Percentiles rank a stretch among this genome's conserved stretches.
Evolutionary conservation across 2,329 filamentous ascomycete species (phyloP).

Genomic region (Aspergillus uvarum): DNA sequence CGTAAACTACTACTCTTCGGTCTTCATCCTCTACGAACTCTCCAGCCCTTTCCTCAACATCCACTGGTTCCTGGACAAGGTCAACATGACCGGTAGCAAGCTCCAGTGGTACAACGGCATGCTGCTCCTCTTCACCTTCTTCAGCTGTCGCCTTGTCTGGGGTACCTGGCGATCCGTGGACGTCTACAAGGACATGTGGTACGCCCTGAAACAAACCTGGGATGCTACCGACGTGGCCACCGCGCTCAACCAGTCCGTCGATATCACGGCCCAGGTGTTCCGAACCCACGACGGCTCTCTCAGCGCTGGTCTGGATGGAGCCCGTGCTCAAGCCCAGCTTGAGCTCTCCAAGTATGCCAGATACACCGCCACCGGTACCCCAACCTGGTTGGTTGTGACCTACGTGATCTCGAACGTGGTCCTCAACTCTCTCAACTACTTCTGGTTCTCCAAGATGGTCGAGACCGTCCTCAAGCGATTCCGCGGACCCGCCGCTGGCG

Average conservation of each 20-base stretch:
- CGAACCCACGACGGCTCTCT: conserved; percentile 33
- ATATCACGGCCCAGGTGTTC: conserved; percentile 38
- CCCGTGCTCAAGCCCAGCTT: conserved; percentile 42
- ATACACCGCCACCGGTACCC: conserved; percentile 43
- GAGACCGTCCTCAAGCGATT: conserved; percentile 64
- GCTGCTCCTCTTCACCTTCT: conserved; percentile 58
- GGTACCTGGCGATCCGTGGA: conserved; percentile 59
- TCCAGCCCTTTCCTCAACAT: conserved; percentile 66
- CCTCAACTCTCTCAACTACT: conserved; percentile 64
- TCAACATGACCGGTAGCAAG: conserved; percentile 62
- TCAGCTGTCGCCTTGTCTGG: conserved; percentile 63
- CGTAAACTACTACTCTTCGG: conserved; percentile 63
- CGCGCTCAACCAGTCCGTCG: conserved; percentile 26
- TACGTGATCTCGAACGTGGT: conserved; percentile 60
- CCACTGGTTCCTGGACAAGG: conserved; percentile 70
- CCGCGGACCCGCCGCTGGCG: conserved; percentile 35
- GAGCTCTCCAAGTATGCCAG: conserved; percentile 53
- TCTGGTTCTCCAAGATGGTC: conserved; percentile 69
- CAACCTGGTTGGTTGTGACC: conserved; percentile 58
- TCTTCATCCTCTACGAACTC: conserved; percentile 68
- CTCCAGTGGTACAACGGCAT: conserved; percentile 65
- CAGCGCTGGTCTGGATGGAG: conserved; percentile 34
- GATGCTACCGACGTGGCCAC: conserved; percentile 30
- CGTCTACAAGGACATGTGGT: conserved; percentile 61
- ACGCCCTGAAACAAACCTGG: conserved; percentile 48